A percentile compares a stretch with the other conserved stretches of the same genome.
phyloP scores from a whole-genome alignment of 495 filamentous ascomycete genomes.

The Talaromyces liani region DNA sequence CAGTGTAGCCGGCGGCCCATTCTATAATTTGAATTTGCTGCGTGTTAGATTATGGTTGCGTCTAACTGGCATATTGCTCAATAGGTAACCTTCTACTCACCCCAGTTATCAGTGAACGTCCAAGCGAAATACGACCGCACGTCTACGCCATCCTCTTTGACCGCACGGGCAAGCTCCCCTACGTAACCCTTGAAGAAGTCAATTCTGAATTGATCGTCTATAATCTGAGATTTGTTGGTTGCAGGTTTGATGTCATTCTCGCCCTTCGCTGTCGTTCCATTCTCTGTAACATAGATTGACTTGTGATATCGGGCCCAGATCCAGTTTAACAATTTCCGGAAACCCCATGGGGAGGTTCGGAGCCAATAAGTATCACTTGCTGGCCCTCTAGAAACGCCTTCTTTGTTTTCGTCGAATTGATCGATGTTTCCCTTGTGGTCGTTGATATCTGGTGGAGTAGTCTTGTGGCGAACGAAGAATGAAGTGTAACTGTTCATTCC shows the following conservation, averaged over 20 bases:
- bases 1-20: slow-evolving; percentile 42
- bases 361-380: slow-evolving; percentile 43
- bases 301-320: slow-evolving; percentile 32
- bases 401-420: slow-evolving; percentile 34
- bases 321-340: slow-evolving; percentile 38
- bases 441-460: slow-evolving; percentile 28
- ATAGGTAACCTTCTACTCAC: slow-evolving; percentile 10
- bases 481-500: slow-evolving; percentile 46
- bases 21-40: slow-evolving; percentile 16
- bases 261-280: slow-evolving; percentile 39
- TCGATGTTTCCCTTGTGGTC: slow-evolving; percentile 41
- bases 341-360: slow-evolving; percentile 35
- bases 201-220: slow-evolving; percentile 37
- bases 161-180: slow-evolving; percentile 33
- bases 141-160: slow-evolving; percentile 35
- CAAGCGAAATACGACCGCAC: slow-evolving; percentile 43
- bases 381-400: slow-evolving; percentile 34
- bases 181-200: slow-evolving; percentile 41
- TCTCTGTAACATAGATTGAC: slow-evolving; percentile 45
- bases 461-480: slow-evolving; percentile 35
- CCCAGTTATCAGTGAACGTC: slow-evolving; percentile 41
- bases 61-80: background rate
- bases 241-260: slow-evolving; percentile 29
- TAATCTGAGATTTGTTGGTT: slow-evolving; percentile 12
- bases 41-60: background rate